A percentile compares a stretch with the other conserved stretches of the same genome.
phyloP scores from a whole-genome alignment of 257 asterid genomes.

The Apocynum venetum region DNA sequence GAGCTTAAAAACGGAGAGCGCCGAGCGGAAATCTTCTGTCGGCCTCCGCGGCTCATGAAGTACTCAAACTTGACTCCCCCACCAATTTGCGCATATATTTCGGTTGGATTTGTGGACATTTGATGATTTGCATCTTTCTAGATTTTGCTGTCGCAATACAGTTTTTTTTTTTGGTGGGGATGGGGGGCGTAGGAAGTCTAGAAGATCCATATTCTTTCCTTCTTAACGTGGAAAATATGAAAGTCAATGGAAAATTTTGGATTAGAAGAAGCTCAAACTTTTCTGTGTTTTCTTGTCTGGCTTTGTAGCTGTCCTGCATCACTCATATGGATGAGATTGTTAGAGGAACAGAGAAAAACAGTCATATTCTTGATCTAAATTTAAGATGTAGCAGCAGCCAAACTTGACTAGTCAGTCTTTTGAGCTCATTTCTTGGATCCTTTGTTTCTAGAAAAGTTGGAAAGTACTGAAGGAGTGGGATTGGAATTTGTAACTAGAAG shows the following conservation, averaged over 20 bases:
- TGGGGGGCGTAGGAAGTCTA: too few relatives aligned
- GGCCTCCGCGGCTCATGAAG: too few relatives aligned
- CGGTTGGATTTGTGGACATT: too few relatives aligned
- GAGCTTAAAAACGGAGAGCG: too few relatives aligned
- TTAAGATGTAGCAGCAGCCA: slow-evolving; percentile 4
- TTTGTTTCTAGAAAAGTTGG: not conserved
- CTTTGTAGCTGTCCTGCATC: not conserved
- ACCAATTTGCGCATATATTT: not conserved
- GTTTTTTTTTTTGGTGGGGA: too few relatives aligned
- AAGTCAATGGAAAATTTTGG: not conserved
- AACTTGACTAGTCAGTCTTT: not conserved
- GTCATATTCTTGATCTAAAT: too few relatives aligned
- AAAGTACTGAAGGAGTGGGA: not conserved
- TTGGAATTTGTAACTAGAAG: not conserved
- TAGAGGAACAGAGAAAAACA: not conserved
- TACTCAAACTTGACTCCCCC: not conserved
- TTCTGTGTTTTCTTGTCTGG: not conserved
- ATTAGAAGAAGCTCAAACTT: not conserved
- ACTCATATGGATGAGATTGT: not conserved
- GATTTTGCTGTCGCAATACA: not conserved
- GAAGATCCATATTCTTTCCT: not conserved
- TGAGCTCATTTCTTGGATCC: not conserved
- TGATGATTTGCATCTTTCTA: not conserved
- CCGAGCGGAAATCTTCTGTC: too few relatives aligned
- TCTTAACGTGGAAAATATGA: not conserved